phyloP scores from a whole-genome alignment of 176 grass and related monocot species.

The Avena atlantica region DNA sequence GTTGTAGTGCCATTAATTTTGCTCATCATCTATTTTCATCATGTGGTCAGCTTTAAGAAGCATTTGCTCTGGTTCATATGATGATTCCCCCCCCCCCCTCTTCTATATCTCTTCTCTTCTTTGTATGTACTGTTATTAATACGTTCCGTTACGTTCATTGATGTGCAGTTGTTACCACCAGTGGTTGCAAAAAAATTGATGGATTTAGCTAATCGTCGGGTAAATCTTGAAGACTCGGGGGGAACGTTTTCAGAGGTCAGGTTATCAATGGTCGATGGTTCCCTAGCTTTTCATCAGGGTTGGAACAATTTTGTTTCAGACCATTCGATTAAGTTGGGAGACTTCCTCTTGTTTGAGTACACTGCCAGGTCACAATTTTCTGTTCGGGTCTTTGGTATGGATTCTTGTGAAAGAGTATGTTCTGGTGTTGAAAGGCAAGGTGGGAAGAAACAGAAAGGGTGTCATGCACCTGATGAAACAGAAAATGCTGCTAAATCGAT shows the following conservation, averaged over 20 bases:
- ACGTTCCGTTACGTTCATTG: background rate
- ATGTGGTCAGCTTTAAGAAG: background rate
- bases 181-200: constrained; percentile 11
- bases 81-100: background rate
- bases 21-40: background rate
- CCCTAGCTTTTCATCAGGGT: constrained; percentile 56
- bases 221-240: constrained; percentile 56
- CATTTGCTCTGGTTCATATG: constrained; percentile 12
- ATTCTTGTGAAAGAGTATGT: constrained; percentile 51
- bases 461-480: background rate
- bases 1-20: background rate
- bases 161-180: constrained; percentile 70
- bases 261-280: constrained; percentile 44
- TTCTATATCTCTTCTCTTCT: background rate
- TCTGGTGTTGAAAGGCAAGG: constrained; percentile 31
- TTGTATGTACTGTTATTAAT: constrained; percentile 7
- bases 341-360: constrained; percentile 58
- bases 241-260: constrained; percentile 37
- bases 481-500: constrained; percentile 6
- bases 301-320: constrained; percentile 66
- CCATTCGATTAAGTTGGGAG: constrained; percentile 54
- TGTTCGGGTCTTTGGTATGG: constrained; percentile 54
- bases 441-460: constrained; percentile 12
- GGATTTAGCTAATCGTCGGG: constrained; percentile 37
- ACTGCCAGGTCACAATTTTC: constrained; percentile 45